Conservation (phyloP, 306 rosid species). For the Sphenostylis stenocarpa region DNA sequence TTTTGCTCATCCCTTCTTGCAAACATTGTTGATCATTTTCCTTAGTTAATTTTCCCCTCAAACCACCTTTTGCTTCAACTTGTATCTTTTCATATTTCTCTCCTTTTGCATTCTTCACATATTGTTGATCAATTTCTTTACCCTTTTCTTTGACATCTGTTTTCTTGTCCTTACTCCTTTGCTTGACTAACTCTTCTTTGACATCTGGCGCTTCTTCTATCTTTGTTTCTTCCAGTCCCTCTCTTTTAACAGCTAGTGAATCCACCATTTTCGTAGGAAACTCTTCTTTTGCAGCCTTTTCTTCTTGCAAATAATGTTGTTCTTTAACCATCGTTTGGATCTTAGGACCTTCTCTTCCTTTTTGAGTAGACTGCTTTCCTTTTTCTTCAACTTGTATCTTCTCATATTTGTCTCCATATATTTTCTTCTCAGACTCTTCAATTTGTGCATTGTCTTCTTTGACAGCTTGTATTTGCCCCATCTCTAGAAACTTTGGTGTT, state of each 20-base stretch:
- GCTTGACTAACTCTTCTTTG: neutral
- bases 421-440: neutral
- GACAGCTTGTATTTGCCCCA: neutral
- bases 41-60: neutral
- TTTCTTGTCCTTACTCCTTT: neutral
- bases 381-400: slow-evolving; percentile 18
- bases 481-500: neutral
- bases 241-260: neutral
- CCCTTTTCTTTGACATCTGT: neutral
- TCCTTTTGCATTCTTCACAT: neutral
- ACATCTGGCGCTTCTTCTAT: neutral
- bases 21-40: slow-evolving; percentile 10
- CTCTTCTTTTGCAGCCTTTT: neutral
- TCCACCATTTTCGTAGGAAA: neutral
- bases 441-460: slow-evolving; percentile 2
- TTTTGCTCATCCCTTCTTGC: slow-evolving; percentile 14
- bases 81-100: neutral
- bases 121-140: neutral
- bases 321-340: slow-evolving; percentile 1
- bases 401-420: neutral
- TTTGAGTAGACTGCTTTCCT: neutral
- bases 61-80: neutral
- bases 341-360: slow-evolving; percentile 22
- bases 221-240: neutral
- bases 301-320: neutral